Conservation (phyloP, 1,139 yeast species). For the Kodamaea alishanica region DNA sequence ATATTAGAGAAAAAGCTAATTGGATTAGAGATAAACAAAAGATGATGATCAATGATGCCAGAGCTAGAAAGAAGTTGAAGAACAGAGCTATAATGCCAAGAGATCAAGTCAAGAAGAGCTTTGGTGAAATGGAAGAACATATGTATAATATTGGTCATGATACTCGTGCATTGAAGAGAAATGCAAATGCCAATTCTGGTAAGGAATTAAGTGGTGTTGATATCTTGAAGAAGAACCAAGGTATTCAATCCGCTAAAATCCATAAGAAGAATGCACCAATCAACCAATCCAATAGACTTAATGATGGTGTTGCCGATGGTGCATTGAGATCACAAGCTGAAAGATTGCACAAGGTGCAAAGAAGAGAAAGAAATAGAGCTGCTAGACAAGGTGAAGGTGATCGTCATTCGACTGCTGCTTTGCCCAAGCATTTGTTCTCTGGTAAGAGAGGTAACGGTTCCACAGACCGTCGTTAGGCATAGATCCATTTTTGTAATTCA, state of each 20-base stretch:
- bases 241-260: slow-evolving; percentile 40
- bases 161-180: slow-evolving; percentile 55
- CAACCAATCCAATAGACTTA: slow-evolving; percentile 74
- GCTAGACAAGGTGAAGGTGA: slow-evolving; percentile 97
- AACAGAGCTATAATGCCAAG: slow-evolving; percentile 93
- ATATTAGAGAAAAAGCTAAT: slow-evolving; percentile 77
- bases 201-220: slow-evolving; percentile 67
- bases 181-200: slow-evolving; percentile 40
- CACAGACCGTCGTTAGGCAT: slow-evolving; percentile 61
- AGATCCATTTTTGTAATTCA: slow-evolving; percentile 1
- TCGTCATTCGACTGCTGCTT: slow-evolving; percentile 77
- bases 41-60: slow-evolving; percentile 84
- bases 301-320: slow-evolving; percentile 83
- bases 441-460: slow-evolving; percentile 97
- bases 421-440: slow-evolving; percentile 91
- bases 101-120: slow-evolving; percentile 74
- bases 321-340: slow-evolving; percentile 83
- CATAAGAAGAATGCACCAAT: slow-evolving; percentile 46
- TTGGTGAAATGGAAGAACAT: slow-evolving; percentile 79
- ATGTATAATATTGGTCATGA: slow-evolving; percentile 90
- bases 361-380: slow-evolving; percentile 88
- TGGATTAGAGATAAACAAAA: slow-evolving; percentile 97
- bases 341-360: slow-evolving; percentile 80
- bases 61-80: slow-evolving; percentile 82
- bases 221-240: slow-evolving; percentile 57